These are phyloP conservation scores for Kodamaea nitidulidarum DNA, from an alignment of 805 yeast species.

Conservation along the genomic window DNA sequence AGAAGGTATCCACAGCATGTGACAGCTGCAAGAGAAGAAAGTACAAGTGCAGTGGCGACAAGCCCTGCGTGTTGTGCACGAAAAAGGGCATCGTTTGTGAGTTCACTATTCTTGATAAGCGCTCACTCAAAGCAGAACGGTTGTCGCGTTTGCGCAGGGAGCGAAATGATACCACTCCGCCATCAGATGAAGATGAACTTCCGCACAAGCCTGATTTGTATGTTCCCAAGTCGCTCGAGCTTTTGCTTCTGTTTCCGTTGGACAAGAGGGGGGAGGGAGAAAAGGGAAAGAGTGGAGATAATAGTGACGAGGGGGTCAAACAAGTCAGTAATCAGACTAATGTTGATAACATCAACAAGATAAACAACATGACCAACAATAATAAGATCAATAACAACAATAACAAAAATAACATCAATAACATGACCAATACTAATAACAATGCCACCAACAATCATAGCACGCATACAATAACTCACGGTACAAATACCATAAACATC, in stretches of 20 bases:
- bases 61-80: slow-evolving; percentile 19
- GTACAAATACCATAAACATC: too few species aligned
- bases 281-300: not conserved
- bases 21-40: slow-evolving; percentile 21
- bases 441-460: too few species aligned
- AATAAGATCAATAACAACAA: too few species aligned
- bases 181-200: slow-evolving; percentile 1
- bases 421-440: too few species aligned
- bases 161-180: not conserved
- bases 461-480: too few species aligned
- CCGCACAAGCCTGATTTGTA: too few species aligned
- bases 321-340: too few species aligned
- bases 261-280: slow-evolving; percentile 1
- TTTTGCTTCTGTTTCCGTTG: slow-evolving; percentile 8
- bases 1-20: slow-evolving; percentile 26
- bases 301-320: not conserved
- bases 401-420: too few species aligned
- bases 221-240: slow-evolving; percentile 9
- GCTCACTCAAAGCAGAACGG: slow-evolving; percentile 21
- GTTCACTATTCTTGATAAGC: slow-evolving; percentile 20
- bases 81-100: slow-evolving; percentile 19
- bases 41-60: slow-evolving; percentile 21
- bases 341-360: too few species aligned
- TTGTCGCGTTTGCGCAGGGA: slow-evolving; percentile 12
- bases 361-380: too few species aligned